These are phyloP conservation scores for Nepenthes alata DNA, from an alignment of 179 eudicot species.

Conservation along the genomic window DNA sequence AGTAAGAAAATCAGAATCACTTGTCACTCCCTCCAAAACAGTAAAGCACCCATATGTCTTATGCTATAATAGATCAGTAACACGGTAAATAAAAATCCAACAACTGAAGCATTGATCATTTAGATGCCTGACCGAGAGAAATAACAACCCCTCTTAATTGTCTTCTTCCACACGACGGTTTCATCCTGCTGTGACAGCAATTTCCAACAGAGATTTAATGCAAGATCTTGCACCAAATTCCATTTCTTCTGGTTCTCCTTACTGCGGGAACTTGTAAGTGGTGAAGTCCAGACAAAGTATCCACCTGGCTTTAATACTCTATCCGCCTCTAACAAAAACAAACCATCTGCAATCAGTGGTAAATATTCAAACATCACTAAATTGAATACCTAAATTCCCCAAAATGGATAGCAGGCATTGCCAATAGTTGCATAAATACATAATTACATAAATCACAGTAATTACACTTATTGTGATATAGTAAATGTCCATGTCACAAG, in stretches of 20 bases:
- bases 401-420: no score
- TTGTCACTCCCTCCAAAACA: neutral
- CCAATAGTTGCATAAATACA: no score
- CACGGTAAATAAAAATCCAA: neutral
- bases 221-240: constrained; percentile 48
- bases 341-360: constrained; percentile 50
- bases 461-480: no score
- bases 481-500: no score
- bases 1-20: constrained; percentile 8
- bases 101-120: neutral
- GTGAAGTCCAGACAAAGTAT: constrained; percentile 99
- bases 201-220: constrained; percentile 83
- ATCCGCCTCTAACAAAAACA: constrained; percentile 76
- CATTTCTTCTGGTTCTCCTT: constrained; percentile 75
- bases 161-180: constrained; percentile 95
- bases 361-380: neutral
- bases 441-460: no score
- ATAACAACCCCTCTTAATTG: constrained; percentile 63
- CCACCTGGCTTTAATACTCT: constrained; percentile 93
- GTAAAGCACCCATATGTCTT: neutral
- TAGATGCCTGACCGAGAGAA: constrained; percentile 47
- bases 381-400: no score
- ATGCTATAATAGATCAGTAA: no score
- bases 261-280: constrained; percentile 63
- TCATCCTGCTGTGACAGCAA: constrained; percentile 90